A percentile compares a stretch with the other conserved stretches of the same genome.
phyloP scores from a whole-genome alignment of 2,329 filamentous ascomycete genomes.

The Sarocladiaceae sp. region DNA sequence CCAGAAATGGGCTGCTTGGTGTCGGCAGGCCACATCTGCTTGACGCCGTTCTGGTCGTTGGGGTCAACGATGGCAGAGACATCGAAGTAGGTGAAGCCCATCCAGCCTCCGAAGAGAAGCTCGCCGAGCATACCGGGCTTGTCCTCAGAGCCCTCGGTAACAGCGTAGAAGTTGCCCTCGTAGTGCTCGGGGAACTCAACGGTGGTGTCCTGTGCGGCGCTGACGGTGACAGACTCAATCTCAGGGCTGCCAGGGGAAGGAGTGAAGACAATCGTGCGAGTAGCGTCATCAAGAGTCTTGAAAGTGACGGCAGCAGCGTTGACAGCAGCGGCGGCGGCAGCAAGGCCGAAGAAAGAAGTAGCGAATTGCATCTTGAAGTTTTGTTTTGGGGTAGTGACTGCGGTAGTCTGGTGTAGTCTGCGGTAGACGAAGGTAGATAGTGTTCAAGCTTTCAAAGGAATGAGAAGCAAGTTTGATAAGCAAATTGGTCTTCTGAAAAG shows the following conservation, averaged over 20 bases:
- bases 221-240: slow-evolving; percentile 35
- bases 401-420: slow-evolving; percentile 5
- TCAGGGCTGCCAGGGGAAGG: slow-evolving; percentile 31
- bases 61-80: slow-evolving; percentile 55
- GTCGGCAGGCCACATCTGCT: slow-evolving; percentile 47
- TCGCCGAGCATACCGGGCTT: slow-evolving; percentile 49
- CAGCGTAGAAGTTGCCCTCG: slow-evolving; percentile 48
- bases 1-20: slow-evolving; percentile 39
- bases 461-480: slow-evolving; percentile 17
- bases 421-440: slow-evolving; percentile 7
- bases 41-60: slow-evolving; percentile 45
- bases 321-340: slow-evolving; percentile 37
- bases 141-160: slow-evolving; percentile 38
- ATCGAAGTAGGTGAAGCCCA: slow-evolving; percentile 50
- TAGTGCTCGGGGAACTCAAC: slow-evolving; percentile 40
- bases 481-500: slow-evolving; percentile 11
- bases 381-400: slow-evolving; percentile 12
- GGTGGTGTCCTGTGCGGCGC: slow-evolving; percentile 30
- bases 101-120: slow-evolving; percentile 44
- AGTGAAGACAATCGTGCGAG: slow-evolving; percentile 49
- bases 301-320: slow-evolving; percentile 52
- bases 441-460: slow-evolving; percentile 23
- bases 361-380: slow-evolving; percentile 51
- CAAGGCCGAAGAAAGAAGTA: slow-evolving; percentile 37
- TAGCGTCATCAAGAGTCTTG: slow-evolving; percentile 49